Conservation (phyloP, 345 rosid genomes). For the Citrus hindsii region DNA sequence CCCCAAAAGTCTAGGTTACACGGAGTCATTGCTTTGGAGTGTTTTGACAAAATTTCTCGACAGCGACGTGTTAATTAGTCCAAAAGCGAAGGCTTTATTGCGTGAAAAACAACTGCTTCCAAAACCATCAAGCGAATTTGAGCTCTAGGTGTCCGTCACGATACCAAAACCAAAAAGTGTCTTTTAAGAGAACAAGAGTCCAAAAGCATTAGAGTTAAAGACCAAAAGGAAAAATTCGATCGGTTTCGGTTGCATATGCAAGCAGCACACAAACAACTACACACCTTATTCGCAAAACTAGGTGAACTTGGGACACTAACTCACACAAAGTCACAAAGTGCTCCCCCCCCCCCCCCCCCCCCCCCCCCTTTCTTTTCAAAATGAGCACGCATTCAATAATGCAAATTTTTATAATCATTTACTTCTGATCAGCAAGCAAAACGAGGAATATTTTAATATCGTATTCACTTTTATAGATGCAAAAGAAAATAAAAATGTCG, state of each 20-base stretch:
- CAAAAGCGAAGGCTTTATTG: background rate
- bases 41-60: background rate
- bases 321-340: background rate
- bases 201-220: background rate
- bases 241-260: background rate
- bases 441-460: background rate
- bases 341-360: too few species aligned
- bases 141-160: background rate
- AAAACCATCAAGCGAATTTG: background rate
- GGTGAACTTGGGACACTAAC: background rate
- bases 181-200: background rate
- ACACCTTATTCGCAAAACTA: background rate
- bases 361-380: background rate
- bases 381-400: background rate
- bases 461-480: background rate
- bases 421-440: background rate
- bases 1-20: too few species aligned
- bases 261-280: background rate
- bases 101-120: background rate
- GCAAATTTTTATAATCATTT: background rate
- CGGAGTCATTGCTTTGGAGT: background rate
- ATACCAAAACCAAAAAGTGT: background rate
- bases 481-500: background rate
- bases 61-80: background rate
- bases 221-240: background rate